phyloP scores from a whole-genome alignment of 805 yeast species.

The Sugiyamaella mastotermitis region DNA sequence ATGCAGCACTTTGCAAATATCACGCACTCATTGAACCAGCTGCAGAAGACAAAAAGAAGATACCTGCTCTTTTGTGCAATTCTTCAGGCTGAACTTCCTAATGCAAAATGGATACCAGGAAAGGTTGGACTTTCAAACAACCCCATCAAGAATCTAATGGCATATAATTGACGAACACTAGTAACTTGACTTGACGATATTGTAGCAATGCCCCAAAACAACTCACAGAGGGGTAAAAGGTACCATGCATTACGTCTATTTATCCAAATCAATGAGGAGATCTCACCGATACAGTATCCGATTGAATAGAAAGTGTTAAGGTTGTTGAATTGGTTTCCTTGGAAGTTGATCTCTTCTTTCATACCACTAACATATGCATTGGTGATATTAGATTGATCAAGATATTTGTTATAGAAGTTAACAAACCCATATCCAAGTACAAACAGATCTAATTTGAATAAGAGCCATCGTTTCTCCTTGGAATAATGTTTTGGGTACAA shows the following conservation, averaged over 20 bases:
- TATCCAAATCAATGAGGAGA: conserved; percentile 41
- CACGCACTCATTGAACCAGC: conserved; percentile 39
- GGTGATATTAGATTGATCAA: conserved; percentile 39
- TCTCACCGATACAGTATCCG: conserved; percentile 48
- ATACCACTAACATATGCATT: conserved; percentile 44
- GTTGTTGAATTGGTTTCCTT: conserved; percentile 40
- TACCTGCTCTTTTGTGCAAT: conserved; percentile 35
- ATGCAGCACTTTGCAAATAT: conserved; percentile 38
- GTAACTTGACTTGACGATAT: conserved; percentile 35
- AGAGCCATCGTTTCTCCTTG: neutral
- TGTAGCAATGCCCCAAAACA: conserved; percentile 41
- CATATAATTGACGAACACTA: conserved; percentile 39
- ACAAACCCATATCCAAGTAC: too few relatives aligned
- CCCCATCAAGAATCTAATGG: conserved; percentile 28
- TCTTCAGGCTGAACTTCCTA: conserved; percentile 35
- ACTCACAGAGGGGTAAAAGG: conserved; percentile 39
- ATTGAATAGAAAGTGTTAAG: conserved; percentile 41
- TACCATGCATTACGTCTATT: conserved; percentile 38
- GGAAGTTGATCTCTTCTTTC: conserved; percentile 39
- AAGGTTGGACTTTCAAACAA: conserved; percentile 26
- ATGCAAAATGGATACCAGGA: conserved; percentile 26
- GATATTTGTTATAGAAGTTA: conserved; percentile 38
- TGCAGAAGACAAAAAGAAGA: conserved; percentile 32
- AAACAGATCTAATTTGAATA: too few relatives aligned
- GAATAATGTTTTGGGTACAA: conserved; percentile 11